Percentiles rank a stretch among this genome's conserved stretches.
phyloP scores from a whole-genome alignment of 2,329 filamentous ascomycete species.

The Colletotrichum sp. region DNA sequence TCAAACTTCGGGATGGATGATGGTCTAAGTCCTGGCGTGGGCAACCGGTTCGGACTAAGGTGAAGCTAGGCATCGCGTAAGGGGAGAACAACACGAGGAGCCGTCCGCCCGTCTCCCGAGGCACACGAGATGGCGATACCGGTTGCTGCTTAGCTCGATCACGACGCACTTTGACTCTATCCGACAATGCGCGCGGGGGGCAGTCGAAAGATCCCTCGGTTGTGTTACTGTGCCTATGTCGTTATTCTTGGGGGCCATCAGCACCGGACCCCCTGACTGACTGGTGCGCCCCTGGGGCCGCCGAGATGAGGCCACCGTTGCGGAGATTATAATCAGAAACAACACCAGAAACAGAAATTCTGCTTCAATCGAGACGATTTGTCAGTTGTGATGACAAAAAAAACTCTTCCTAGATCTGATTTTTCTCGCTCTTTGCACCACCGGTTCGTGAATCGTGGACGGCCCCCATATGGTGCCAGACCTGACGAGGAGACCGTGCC shows the following conservation, averaged over 20 bases:
- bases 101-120: neutral
- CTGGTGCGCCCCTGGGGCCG: neutral
- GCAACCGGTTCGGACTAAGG: neutral
- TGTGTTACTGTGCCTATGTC: neutral
- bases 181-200: neutral
- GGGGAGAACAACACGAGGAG: neutral
- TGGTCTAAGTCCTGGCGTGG: neutral
- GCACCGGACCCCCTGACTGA: neutral
- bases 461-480: neutral
- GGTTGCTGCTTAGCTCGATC: neutral
- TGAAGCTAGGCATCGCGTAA: neutral
- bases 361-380: neutral
- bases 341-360: neutral
- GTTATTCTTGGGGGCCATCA: neutral
- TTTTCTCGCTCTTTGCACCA: neutral
- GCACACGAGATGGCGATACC: neutral
- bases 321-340: neutral
- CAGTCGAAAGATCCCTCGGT: neutral
- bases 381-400: neutral
- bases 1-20: neutral
- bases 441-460: neutral
- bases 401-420: neutral
- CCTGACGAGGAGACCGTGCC: neutral
- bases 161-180: neutral
- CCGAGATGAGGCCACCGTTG: neutral